A percentile compares a stretch with the other conserved stretches of the same genome.
Conservation (phyloP, 495 filamentous ascomycete genomes). For the Hypoxylon perforatum region DNA sequence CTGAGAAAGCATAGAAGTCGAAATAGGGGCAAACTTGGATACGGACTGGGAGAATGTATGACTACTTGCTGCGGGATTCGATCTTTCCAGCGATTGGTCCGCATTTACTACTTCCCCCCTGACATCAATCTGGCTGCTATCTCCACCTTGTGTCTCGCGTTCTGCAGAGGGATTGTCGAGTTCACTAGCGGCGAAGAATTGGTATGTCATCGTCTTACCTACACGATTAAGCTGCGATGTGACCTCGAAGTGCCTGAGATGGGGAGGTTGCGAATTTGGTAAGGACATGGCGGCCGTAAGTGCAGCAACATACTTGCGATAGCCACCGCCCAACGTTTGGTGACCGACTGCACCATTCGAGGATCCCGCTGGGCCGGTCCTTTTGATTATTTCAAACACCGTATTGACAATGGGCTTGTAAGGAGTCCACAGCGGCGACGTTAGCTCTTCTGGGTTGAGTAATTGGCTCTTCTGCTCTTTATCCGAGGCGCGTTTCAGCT, state of each 20-base stretch:
- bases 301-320: slow-evolving; percentile 57
- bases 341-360: slow-evolving; percentile 56
- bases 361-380: slow-evolving; percentile 52
- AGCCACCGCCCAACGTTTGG: slow-evolving; percentile 54
- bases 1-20: slow-evolving; percentile 16
- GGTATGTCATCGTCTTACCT: slow-evolving; percentile 59
- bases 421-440: slow-evolving; percentile 49
- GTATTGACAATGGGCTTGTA: slow-evolving; percentile 57
- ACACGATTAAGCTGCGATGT: slow-evolving; percentile 52
- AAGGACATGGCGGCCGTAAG: slow-evolving; percentile 53
- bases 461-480: slow-evolving; percentile 5
- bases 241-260: slow-evolving; percentile 57
- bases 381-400: slow-evolving; percentile 56
- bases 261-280: slow-evolving; percentile 54
- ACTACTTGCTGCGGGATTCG: not conserved
- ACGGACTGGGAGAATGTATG: slow-evolving; percentile 30
- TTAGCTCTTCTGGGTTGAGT: slow-evolving; percentile 9
- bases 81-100: not conserved
- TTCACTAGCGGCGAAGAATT: slow-evolving; percentile 50
- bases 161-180: not conserved
- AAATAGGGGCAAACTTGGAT: slow-evolving; percentile 17
- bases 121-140: not conserved
- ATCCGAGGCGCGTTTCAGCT: slow-evolving; percentile 7
- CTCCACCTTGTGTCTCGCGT: not conserved
- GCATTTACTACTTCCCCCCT: not conserved